Evolutionary conservation across 345 rosid genomes (phyloP).

Genomic region (Moricandia arvensis): DNA sequence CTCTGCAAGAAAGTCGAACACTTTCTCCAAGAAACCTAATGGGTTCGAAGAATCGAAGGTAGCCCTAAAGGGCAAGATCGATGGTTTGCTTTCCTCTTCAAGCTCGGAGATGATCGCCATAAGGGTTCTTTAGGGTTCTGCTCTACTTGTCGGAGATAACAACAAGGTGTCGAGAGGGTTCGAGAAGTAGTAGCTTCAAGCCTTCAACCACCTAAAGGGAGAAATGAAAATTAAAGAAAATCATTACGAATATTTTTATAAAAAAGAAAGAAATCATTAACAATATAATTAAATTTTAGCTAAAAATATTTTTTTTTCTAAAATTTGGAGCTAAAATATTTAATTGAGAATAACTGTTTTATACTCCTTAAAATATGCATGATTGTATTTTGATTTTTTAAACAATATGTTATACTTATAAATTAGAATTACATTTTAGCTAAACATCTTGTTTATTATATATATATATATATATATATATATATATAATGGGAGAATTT

Average conservation of each 20-base stretch:
- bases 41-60: conserved; percentile 67
- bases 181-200: background rate
- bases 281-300: no score
- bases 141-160: background rate
- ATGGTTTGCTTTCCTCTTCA: conserved; percentile 53
- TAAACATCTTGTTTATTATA: no score
- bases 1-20: conserved; percentile 62
- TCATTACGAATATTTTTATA: no score
- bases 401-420: background rate
- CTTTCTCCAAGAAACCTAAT: conserved; percentile 59
- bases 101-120: conserved; percentile 91
- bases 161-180: background rate
- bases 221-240: no score
- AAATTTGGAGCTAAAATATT: no score
- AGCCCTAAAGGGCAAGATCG: conserved; percentile 47
- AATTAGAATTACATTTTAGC: no score
- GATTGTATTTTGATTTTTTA: background rate
- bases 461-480: no score
- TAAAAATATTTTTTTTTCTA: no score
- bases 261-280: no score
- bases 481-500: no score
- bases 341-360: background rate
- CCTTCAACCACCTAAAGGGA: no score
- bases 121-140: conserved; percentile 4
- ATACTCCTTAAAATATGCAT: background rate